Evolutionary conservation across 306 rosid species (phyloP).

Genomic region (Cucumis melo): DNA sequence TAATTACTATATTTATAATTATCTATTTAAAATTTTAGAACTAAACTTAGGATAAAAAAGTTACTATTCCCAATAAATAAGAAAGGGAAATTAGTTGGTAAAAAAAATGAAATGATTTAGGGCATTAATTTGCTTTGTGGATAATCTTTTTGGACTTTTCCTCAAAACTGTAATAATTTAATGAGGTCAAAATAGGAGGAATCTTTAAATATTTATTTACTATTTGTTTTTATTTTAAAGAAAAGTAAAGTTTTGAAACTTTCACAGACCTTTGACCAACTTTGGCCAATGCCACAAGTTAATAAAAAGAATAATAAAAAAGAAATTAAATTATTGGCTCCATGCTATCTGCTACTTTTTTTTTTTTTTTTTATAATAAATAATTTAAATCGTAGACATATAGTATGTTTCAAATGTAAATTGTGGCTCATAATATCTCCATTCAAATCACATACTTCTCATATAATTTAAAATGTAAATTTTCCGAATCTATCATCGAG

Average conservation of each 20-base stretch:
- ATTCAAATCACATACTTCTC: too few relatives aligned
- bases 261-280: constrained; percentile 6
- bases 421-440: too few relatives aligned
- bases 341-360: not conserved
- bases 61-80: too few relatives aligned
- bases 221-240: not conserved
- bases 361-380: not conserved
- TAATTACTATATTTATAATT: too few relatives aligned
- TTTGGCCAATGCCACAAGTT: not conserved
- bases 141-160: not conserved
- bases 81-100: not conserved
- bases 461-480: too few relatives aligned
- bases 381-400: not conserved
- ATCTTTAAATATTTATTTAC: not conserved
- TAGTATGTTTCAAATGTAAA: too few relatives aligned
- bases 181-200: not conserved
- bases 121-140: not conserved
- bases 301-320: not conserved
- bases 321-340: not conserved
- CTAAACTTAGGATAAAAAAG: too few relatives aligned
- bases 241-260: constrained; percentile 4
- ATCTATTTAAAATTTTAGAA: too few relatives aligned
- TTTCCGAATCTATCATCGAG: too few relatives aligned
- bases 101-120: not conserved
- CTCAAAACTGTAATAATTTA: not conserved